Evolutionary conservation across 208 protist genomes (phyloP), one percentile per base, ranked within the genome.

Genomic region (Vickermania ingenoplastis): DNA sequence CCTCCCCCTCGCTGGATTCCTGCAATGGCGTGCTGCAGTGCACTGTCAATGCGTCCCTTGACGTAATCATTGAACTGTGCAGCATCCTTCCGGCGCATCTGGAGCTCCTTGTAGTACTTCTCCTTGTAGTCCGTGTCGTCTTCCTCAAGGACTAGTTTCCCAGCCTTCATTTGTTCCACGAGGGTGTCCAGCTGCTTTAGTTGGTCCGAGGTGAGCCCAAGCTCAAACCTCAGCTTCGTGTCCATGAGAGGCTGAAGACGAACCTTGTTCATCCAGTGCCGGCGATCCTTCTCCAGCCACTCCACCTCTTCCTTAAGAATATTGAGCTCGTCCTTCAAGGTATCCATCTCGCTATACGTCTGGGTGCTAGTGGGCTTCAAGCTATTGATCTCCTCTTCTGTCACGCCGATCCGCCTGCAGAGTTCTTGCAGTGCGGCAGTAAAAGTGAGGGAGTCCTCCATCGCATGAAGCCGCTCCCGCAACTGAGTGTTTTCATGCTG

Each of bases 201-300:
- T 58, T 96, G 89, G 41, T 93, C 82, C 1, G 79, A 72, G 0
- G 79, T 81, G 17, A 96, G 79, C 1, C 84, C 86, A 3, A 96
- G 72, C 67, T 91, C 79, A 41, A 90, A 77, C 36, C 83, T 79
- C 56, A 93, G 74, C 66, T 94, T 91, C 0, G 86, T 90, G 67
- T 91, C 79, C 70, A 92, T 77, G 1, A 96, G 75, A 0, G 90
- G 83, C 65, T 94, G 84, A 49, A 96, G 66, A 17, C 90, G 84
- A 25, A 96, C 90, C 53, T 91, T 91, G 61, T 91, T 80, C 90
- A 94, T 91, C 86, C 86, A 94, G 53, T 91, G 76, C 1, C 77
- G 81, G 0, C 90, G 72, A 54, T 96, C 90, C 29, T 75, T 76
- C 68, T 96, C 90, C 11, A 96, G 64, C 82, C 84, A 92, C 60